Conservation (phyloP, 1,139 yeast genomes). For the Debaryomyces sp. region DNA sequence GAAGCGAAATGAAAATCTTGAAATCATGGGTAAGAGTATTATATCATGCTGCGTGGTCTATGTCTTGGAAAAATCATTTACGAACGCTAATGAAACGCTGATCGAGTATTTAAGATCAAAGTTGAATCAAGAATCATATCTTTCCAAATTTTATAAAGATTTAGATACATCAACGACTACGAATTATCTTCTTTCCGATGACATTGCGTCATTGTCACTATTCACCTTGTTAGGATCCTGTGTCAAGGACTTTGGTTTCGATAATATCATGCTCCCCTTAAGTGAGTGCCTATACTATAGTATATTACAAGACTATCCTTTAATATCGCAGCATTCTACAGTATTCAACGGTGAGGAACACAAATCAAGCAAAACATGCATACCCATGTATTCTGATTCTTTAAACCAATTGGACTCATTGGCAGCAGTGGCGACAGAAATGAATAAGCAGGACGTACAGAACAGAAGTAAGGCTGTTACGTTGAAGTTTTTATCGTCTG, state of each 20-base stretch:
- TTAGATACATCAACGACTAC: slow-evolving; percentile 48
- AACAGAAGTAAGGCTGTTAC: slow-evolving; percentile 28
- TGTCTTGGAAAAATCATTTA: slow-evolving; percentile 58
- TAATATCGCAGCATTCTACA: slow-evolving; percentile 40
- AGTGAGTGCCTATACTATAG: slow-evolving; percentile 68
- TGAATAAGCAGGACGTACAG: slow-evolving; percentile 11
- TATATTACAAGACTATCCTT: slow-evolving; percentile 66
- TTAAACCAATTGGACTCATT: slow-evolving; percentile 29
- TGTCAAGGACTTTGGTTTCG: slow-evolving; percentile 80
- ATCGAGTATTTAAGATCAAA: slow-evolving; percentile 59
- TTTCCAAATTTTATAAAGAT: slow-evolving; percentile 53
- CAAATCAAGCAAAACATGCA: slow-evolving; percentile 10
- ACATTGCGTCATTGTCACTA: slow-evolving; percentile 52
- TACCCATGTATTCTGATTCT: slow-evolving; percentile 13
- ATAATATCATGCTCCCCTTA: slow-evolving; percentile 59
- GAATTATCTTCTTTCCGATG: slow-evolving; percentile 38
- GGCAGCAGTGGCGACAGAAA: slow-evolving; percentile 45
- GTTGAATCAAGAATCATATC: slow-evolving; percentile 42
- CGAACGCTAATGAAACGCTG: slow-evolving; percentile 35
- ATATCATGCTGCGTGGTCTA: slow-evolving; percentile 58
- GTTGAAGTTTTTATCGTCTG: slow-evolving; percentile 43
- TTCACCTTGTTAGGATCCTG: slow-evolving; percentile 69
- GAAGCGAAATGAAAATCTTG: slow-evolving; percentile 47
- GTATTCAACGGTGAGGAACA: slow-evolving; percentile 28
- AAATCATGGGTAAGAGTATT: slow-evolving; percentile 59